Evolutionary conservation across 73 alveolate species (phyloP).

Genomic region (Symbiodinium pilosum): DNA sequence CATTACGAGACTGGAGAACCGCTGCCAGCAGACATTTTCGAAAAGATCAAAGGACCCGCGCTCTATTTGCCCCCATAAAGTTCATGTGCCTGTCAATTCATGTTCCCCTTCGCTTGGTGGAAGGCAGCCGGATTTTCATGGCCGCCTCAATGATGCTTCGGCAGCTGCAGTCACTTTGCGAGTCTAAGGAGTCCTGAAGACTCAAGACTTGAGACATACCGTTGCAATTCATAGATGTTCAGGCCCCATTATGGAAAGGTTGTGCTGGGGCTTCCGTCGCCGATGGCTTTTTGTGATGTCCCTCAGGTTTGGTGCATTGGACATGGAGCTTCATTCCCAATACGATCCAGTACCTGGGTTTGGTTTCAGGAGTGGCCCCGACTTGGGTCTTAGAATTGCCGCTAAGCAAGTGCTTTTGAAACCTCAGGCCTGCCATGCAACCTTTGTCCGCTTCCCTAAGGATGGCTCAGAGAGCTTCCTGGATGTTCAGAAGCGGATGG

Average conservation of each 20-base stretch:
- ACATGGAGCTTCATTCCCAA: background rate
- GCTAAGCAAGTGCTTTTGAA: too few relatives aligned
- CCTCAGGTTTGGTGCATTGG: background rate
- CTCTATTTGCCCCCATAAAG: background rate
- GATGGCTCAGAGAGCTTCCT: background rate
- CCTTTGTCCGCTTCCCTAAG: too few relatives aligned
- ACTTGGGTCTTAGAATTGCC: background rate
- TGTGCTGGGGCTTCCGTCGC: background rate
- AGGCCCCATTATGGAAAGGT: too few relatives aligned
- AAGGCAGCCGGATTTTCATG: constrained; percentile 16
- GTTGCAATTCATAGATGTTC: too few relatives aligned
- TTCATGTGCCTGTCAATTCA: background rate
- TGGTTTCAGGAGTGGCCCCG: background rate
- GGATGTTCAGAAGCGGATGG: background rate
- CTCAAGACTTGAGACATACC: background rate
- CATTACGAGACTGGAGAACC: constrained; percentile 25
- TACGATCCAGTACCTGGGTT: background rate
- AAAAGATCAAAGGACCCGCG: constrained; percentile 12
- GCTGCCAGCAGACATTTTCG: constrained; percentile 13
- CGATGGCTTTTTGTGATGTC: background rate
- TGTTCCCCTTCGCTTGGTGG: background rate
- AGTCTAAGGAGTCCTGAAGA: background rate
- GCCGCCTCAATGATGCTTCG: constrained; percentile 14
- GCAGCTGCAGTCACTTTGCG: background rate
- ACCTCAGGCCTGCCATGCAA: too few relatives aligned